These are phyloP conservation scores for Malus fusca DNA, from an alignment of 306 rosid genomes.

Conservation along the genomic window DNA sequence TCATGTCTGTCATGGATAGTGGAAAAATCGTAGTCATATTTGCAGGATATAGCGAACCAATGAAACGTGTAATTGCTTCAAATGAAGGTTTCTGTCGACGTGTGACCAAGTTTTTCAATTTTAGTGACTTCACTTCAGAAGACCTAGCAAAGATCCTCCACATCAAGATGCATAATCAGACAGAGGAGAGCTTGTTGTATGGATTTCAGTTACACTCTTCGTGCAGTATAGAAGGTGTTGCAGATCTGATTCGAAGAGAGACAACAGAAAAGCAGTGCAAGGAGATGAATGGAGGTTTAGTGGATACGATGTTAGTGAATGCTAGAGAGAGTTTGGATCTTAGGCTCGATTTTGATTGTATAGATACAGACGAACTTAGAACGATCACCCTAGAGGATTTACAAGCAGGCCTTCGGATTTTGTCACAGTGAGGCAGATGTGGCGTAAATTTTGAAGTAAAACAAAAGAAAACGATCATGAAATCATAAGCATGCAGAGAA, in stretches of 20 bases:
- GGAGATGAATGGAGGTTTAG: conserved; percentile 82
- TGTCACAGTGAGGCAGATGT: conserved; percentile 32
- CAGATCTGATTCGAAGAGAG: conserved; percentile 48
- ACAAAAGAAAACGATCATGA: not conserved
- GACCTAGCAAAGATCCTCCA: conserved; percentile 80
- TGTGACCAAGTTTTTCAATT: conserved; percentile 87
- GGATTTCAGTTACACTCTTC: conserved; percentile 72
- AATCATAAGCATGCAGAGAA: not conserved
- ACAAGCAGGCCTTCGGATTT: conserved; percentile 54
- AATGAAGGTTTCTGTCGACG: conserved; percentile 93
- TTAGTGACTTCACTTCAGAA: conserved; percentile 63
- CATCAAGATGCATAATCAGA: conserved; percentile 67
- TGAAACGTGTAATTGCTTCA: conserved; percentile 83
- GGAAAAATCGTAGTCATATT: conserved; percentile 88
- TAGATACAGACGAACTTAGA: conserved; percentile 73
- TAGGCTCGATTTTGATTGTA: conserved; percentile 78
- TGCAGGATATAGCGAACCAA: conserved; percentile 86
- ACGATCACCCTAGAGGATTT: conserved; percentile 75
- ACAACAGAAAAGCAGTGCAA: conserved; percentile 70
- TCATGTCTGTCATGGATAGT: conserved; percentile 97
- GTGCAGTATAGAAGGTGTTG: conserved; percentile 58
- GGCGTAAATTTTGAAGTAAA: not conserved
- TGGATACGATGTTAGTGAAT: conserved; percentile 74
- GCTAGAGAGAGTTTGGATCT: conserved; percentile 85
- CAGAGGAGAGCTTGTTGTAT: conserved; percentile 58